Base-by-base conservation (phyloP, 352 stramenopile genomes). In the Phytopythium aichiense region DNA sequence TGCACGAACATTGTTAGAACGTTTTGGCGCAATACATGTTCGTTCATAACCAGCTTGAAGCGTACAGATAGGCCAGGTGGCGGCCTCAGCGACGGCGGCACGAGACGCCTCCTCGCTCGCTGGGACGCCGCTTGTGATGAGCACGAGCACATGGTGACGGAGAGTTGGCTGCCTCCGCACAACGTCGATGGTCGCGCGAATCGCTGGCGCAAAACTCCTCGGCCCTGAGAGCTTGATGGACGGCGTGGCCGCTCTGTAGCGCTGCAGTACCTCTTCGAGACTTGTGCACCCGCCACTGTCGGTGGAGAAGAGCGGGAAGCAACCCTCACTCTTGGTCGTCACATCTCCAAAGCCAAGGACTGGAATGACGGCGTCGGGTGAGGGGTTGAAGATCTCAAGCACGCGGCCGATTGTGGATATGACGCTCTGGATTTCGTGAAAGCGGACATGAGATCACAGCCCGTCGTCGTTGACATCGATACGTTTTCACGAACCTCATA, bases 61-160 rank as follows among this genome's bases (percentile, higher is more conserved):
- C 79, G 25, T 78, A 88, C 83, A 90, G n/a, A 95, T 89, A 0
- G 86, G 84, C 58, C 75, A 91, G 52, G 91, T 78, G 5, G 78
- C 88, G 6, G 84, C 86, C 35, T 88, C 73, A 3, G 85, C 73
- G 58, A 95, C 91, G 12, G 86, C 86, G 28, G 66, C 42, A 40
- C 74, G 71, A 2, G 82, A 85, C 48, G 72, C 66, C 0, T 64
- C 68, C 63, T 87, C 77, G 51, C 88, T 86, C 7, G 88, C 88
- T 15, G 92, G 79, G 60, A 91, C 76, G 0, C 86, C 84, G 33
- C 92, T 84, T 11, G 83, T 81, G 20, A 94, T 79, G 58, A 95
- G 88, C 23, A 95, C 82, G 48, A 95, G 72, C 30, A 95, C 91
- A 61, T 95, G 87, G 57, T 92, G 52, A 6, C 30, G 33, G 0